A percentile compares a stretch with the other conserved stretches of the same genome.
These are phyloP conservation scores for Butyriboletus loyo DNA, from an alignment of 768 basidiomycete genomes.

Conservation along the genomic window DNA sequence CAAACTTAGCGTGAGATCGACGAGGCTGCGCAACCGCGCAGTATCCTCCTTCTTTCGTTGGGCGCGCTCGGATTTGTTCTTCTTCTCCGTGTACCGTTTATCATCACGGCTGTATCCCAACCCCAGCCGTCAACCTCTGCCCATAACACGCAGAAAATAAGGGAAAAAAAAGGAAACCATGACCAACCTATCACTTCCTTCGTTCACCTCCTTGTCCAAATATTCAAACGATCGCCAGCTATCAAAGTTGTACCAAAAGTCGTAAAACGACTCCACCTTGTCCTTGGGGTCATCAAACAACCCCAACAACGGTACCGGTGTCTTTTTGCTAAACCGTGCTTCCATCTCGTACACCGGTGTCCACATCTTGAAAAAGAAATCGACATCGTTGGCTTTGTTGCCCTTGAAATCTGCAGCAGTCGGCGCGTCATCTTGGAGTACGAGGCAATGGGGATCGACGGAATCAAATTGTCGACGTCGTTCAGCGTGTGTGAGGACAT, in stretches of 20 bases:
- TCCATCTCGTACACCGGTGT: constrained; percentile 86
- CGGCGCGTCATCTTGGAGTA: constrained; percentile 77
- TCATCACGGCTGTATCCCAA: constrained; percentile 76
- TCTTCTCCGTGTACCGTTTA: constrained; percentile 98
- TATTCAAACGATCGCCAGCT: constrained; percentile 98
- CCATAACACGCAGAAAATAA: background rate
- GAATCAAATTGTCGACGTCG: constrained; percentile 95
- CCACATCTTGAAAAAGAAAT: constrained; percentile 70
- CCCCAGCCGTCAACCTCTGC: constrained; percentile 8
- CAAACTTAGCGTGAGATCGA: constrained; percentile 77
- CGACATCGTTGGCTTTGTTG: constrained; percentile 41
- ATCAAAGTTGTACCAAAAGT: constrained; percentile 99
- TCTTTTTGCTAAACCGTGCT: constrained; percentile 83
- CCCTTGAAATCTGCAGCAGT: constrained; percentile 56
- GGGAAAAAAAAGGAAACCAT: background rate
- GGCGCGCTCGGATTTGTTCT: constrained; percentile 97
- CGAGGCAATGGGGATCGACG: constrained; percentile 76
- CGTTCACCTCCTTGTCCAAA: constrained; percentile 97
- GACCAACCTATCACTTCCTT: constrained; percentile 89
- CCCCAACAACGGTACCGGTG: constrained; percentile 85
- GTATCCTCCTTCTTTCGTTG: constrained; percentile 97
- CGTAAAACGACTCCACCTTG: constrained; percentile 90
- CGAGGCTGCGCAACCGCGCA: constrained; percentile 79
- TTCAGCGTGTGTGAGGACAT: constrained; percentile 84
- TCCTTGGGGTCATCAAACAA: constrained; percentile 66